These are phyloP conservation scores for Acrasis kona DNA, from an alignment of 78 protist genomes.

Conservation along the genomic window DNA sequence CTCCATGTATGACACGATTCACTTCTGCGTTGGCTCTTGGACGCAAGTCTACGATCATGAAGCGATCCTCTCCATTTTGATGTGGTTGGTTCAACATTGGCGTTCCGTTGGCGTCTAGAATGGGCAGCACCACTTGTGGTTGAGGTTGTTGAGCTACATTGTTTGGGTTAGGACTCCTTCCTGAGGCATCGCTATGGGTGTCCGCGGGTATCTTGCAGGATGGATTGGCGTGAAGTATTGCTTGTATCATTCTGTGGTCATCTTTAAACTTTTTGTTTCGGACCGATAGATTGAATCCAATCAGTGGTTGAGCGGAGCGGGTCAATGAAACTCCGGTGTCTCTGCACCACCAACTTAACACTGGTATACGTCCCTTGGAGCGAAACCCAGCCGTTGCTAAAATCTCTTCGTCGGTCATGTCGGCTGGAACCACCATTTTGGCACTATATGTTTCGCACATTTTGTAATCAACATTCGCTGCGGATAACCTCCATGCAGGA, in stretches of 20 bases:
- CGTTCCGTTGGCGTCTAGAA: too few species aligned
- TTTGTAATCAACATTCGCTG: slow-evolving; percentile 29
- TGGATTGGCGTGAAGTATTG: too few species aligned
- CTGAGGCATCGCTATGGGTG: too few species aligned
- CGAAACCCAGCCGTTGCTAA: slow-evolving; percentile 36
- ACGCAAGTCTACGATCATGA: slow-evolving; percentile 49
- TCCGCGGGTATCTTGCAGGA: too few species aligned
- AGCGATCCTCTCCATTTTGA: too few species aligned
- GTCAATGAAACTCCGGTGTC: slow-evolving; percentile 27
- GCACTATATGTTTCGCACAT: slow-evolving; percentile 51
- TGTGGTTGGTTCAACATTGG: too few species aligned
- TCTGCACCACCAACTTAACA: slow-evolving; percentile 44
- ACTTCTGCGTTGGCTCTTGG: slow-evolving; percentile 69
- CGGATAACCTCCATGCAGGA: slow-evolving; percentile 53
- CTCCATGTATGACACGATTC: slow-evolving; percentile 48
- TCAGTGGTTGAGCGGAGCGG: slow-evolving; percentile 56
- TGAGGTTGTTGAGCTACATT: too few species aligned
- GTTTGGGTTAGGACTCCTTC: too few species aligned
- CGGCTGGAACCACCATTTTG: slow-evolving; percentile 38
- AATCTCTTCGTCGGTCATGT: slow-evolving; percentile 30
- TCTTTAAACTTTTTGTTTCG: background rate
- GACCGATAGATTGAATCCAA: slow-evolving; percentile 37
- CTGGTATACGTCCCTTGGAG: slow-evolving; percentile 62
- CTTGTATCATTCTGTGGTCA: too few species aligned
- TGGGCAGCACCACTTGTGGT: too few species aligned